A percentile compares a stretch with the other conserved stretches of the same genome.
phyloP scores from a whole-genome alignment of 768 basidiomycete genomes.

The Podaxis carcinomalis region DNA sequence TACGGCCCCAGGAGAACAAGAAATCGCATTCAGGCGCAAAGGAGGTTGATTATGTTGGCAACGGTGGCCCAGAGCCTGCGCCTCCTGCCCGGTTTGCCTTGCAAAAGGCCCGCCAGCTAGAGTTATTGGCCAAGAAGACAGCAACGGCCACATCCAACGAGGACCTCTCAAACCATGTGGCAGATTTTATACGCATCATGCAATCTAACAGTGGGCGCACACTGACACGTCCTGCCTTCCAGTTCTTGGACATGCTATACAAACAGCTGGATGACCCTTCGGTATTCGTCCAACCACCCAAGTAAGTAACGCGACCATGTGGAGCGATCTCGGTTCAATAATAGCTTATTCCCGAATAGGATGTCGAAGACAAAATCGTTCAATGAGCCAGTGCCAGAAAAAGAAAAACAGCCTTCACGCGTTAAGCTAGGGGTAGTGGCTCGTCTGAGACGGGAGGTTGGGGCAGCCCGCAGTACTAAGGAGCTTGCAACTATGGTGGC shows the following conservation, averaged over 20 bases:
- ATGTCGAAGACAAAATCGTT: conserved; percentile 36
- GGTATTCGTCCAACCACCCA: conserved; percentile 50
- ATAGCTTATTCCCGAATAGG: conserved; percentile 17
- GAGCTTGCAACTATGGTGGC: conserved; percentile 60
- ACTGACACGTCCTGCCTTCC: conserved; percentile 66
- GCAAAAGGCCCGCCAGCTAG: conserved; percentile 53
- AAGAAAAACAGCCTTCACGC: conserved; percentile 36
- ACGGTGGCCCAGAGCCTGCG: conserved; percentile 26
- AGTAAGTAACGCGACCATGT: conserved; percentile 29
- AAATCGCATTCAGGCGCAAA: conserved; percentile 9
- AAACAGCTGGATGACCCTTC: conserved; percentile 71
- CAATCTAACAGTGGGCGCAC: conserved; percentile 62
- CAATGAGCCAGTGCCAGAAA: conserved; percentile 33
- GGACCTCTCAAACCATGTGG: conserved; percentile 48
- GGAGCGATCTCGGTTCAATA: background rate
- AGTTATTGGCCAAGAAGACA: conserved; percentile 39
- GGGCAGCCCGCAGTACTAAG: conserved; percentile 44
- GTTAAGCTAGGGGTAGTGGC: conserved; percentile 60
- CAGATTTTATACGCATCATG: conserved; percentile 59
- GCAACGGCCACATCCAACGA: conserved; percentile 48
- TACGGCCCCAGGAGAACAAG: conserved; percentile 26
- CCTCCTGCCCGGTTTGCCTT: conserved; percentile 26
- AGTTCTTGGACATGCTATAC: conserved; percentile 64
- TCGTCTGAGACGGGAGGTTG: conserved; percentile 52
- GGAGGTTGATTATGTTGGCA: conserved; percentile 45